These are phyloP conservation scores for Zygotorulaspora florentina DNA, from an alignment of 805 yeast genomes.

Conservation along the genomic window DNA sequence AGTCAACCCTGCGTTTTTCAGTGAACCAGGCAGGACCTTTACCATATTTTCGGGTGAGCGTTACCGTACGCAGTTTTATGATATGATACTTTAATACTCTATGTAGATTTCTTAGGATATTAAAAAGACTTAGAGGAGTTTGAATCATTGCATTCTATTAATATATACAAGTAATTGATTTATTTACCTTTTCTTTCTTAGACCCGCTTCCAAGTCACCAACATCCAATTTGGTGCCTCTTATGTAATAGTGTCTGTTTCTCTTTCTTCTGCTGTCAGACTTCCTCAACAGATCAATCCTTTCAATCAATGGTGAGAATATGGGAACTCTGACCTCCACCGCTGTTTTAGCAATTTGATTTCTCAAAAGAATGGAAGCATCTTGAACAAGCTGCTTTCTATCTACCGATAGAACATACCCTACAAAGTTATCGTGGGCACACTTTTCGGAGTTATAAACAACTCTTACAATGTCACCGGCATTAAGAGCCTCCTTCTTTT, in stretches of 20 bases:
- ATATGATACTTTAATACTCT: background rate
- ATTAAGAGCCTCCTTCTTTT: constrained; percentile 48
- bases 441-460: constrained; percentile 53
- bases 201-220: constrained; percentile 54
- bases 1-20: background rate
- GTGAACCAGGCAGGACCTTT: background rate
- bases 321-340: constrained; percentile 75
- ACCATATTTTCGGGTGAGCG: background rate
- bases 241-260: constrained; percentile 87
- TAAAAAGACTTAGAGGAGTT: background rate
- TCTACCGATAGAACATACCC: constrained; percentile 80
- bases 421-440: constrained; percentile 56
- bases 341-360: constrained; percentile 80
- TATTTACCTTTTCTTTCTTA: constrained; percentile 31
- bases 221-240: constrained; percentile 76
- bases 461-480: constrained; percentile 83
- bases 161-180: constrained; percentile 10
- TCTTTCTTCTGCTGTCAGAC: constrained; percentile 55
- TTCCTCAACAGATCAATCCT: constrained; percentile 74
- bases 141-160: background rate
- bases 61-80: background rate
- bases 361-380: constrained; percentile 74
- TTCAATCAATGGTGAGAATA: constrained; percentile 74
- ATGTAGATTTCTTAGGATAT: background rate
- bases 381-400: constrained; percentile 53